phyloP scores from a whole-genome alignment of 441 rosid genomes.

The Gossypium schwendimanii region DNA sequence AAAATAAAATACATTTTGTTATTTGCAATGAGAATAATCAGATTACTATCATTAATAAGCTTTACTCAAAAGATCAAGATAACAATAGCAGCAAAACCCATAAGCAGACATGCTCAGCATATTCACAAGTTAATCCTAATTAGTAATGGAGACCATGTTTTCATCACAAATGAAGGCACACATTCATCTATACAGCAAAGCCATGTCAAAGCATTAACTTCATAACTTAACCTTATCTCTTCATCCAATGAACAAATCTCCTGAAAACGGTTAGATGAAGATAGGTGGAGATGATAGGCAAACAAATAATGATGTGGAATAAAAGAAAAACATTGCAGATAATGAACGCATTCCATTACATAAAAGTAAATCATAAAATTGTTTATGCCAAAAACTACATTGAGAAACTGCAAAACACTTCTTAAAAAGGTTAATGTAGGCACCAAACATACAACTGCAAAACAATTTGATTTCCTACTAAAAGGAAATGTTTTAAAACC shows the following conservation, averaged over 20 bases:
- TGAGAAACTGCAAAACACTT: constrained; percentile 13
- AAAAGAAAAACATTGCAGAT: neutral
- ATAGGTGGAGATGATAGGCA: neutral
- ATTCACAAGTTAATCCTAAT: neutral
- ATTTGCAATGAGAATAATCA: no score
- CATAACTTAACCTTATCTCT: neutral
- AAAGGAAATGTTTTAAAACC: neutral
- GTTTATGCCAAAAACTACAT: constrained; percentile 13
- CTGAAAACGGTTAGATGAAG: neutral
- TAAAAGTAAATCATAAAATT: constrained; percentile 9
- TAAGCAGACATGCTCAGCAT: no score
- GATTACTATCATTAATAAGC: no score
- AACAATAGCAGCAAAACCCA: no score
- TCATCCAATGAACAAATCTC: neutral
- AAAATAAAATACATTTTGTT: no score
- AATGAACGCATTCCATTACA: constrained; percentile 17
- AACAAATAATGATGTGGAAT: neutral
- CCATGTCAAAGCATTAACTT: neutral
- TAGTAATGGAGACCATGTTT: neutral
- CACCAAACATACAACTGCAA: constrained; percentile 3
- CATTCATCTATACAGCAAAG: neutral
- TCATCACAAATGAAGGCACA: neutral
- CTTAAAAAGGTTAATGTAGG: neutral
- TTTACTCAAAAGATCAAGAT: no score
- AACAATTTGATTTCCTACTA: neutral